Evolutionary conservation across 139 green algal species (phyloP), one percentile per base, ranked within the genome.

Genomic region (Spirogloea muscicola): DNA sequence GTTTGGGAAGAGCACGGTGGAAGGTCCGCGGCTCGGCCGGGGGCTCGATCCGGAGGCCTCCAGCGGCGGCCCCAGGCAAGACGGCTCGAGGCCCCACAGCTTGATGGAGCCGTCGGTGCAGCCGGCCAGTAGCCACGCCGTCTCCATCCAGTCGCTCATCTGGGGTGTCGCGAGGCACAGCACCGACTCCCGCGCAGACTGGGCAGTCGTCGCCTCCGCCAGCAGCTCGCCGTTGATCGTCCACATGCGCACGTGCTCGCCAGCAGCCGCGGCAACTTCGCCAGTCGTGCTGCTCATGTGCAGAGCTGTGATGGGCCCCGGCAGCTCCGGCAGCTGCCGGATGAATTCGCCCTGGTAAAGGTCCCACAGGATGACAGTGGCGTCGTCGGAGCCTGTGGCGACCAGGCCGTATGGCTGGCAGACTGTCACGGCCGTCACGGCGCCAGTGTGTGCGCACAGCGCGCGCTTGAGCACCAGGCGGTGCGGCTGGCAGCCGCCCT

Each of bases 311-410:
- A 81, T 44, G 27, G 74, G 42, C n/a, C 27, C 43, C 18, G 38
- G 64, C 37, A 78, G 37, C 44, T 59, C 37, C 42, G 74, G 36
- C 1, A 81, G 74, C 63, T 68, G 65, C 2, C 74, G 49, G n/a
- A 81, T 57, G n/a, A 77, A 81, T 18, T 72, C 34, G 9, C 77
- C 31, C 10, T 31, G 43, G 27, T 78, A 71, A 13, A 81, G 74
- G 44, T 90, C 85, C 87, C 87, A 91, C 13, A 91, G 58, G 27
- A 89, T 84, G 3, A 90, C 46, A 5, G 82, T 90, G 0, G 81
- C 86, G 74, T 92, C 88, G 0, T 73, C 37, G 58, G 72, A 85
- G 38, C 88, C 88, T 31, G 44, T 88, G n/a, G 87, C 84, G 33
- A 88, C 55, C 9, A 78, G 58, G 38, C 31, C 33, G 48, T 61